Evolutionary conservation across 2,329 filamentous ascomycete species (phyloP), one percentile per base, ranked within the genome.

Genomic region (Aureobasidium sp.): DNA sequence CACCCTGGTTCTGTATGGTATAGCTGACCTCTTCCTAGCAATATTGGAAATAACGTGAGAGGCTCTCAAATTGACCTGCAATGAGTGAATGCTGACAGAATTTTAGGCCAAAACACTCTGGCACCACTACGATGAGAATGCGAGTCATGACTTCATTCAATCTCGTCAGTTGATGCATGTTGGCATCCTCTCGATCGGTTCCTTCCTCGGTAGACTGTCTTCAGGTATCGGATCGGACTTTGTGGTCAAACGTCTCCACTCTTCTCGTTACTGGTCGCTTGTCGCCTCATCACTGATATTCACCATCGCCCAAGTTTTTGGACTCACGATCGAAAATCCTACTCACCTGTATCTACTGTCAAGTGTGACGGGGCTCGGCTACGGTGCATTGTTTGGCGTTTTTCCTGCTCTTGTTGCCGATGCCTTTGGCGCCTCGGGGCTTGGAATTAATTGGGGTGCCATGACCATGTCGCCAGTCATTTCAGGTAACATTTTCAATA

Each of bases 391-490:
- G 0, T 97, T 97, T 67, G 94, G 94, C 37, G 92, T 96, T 25
- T 96, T 90, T 73, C 94, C 94, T 0, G 92, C 91, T 13, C 85
- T 97, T 21, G 78, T 81, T 5, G 91, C 92, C 7, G 92, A 97
- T 72, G 87, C 88, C 0, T 99, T 99, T 72, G 94, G 94, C 8
- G 88, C 97, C 30, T 83, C 87, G 64, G 93, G 92, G 1, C 80
- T 99, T 50, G 91, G 88, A 61, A 90, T 96, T 71, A 99, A 97
- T 70, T 99, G 94, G 93, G 94, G 94, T 15, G 88, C 89, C 68
- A 95, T 99, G 86, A 97, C 91, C 0, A 79, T 97, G 52, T 88
- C 90, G 3, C 92, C 93, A 0, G 90, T 96, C 3, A 75, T 96
- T 32, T 91, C 87, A 9, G 92, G 91, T 54, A 96, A 97, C 68